Evolutionary conservation across 2,329 filamentous ascomycete species (phyloP).

Genomic region (Leptoxyphium fumago): DNA sequence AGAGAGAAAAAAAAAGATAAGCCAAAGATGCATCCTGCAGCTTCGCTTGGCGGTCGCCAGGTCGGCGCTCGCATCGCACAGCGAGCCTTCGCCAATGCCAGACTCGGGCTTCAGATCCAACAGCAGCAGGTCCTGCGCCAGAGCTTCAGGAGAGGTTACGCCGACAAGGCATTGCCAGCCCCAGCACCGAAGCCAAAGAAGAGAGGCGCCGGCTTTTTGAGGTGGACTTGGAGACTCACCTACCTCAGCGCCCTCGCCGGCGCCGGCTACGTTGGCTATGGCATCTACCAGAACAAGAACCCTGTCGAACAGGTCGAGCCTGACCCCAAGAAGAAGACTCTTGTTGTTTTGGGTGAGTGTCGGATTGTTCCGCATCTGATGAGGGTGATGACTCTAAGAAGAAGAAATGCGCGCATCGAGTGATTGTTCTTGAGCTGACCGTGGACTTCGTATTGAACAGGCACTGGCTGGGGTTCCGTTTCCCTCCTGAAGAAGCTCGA

Average conservation of each 20-base stretch:
- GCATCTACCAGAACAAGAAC: constrained; percentile 69
- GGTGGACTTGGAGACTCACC: constrained; percentile 70
- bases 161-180: constrained; percentile 11
- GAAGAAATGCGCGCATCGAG: neutral
- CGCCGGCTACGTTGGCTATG: constrained; percentile 59
- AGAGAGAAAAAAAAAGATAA: no score
- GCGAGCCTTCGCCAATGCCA: neutral
- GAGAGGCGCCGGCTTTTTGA: constrained; percentile 52
- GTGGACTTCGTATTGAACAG: constrained; percentile 31
- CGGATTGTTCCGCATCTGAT: neutral
- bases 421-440: constrained; percentile 7
- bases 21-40: neutral
- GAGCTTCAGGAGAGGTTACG: constrained; percentile 17
- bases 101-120: neutral
- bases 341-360: constrained; percentile 73
- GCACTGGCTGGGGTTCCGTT: constrained; percentile 91
- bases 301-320: constrained; percentile 64
- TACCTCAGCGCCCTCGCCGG: constrained; percentile 60
- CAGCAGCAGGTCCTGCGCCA: constrained; percentile 2
- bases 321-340: constrained; percentile 86
- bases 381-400: neutral
- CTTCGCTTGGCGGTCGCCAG: neutral
- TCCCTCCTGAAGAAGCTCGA: constrained; percentile 97
- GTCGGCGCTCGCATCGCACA: neutral
- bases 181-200: constrained; percentile 23